Conservation (phyloP, 495 filamentous ascomycete genomes). For the Hypoxylon cercidicola region DNA sequence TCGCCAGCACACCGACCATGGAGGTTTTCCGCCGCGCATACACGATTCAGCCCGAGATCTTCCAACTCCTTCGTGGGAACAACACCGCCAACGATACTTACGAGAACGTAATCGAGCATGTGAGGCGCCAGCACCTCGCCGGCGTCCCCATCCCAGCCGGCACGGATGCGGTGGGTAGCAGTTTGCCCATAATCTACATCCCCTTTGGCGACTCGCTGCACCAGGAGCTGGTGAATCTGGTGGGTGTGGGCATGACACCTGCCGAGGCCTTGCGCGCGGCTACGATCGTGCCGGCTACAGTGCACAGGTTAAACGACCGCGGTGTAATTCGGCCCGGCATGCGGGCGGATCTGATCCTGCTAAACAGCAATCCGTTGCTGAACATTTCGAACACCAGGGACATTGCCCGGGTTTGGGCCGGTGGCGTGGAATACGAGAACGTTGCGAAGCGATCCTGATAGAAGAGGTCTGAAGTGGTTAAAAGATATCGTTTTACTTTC, state of each 20-base stretch:
- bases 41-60: constrained; percentile 30
- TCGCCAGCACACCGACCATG: constrained; percentile 48
- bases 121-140: constrained; percentile 40
- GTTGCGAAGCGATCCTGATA: constrained; percentile 7
- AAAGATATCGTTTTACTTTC: no score
- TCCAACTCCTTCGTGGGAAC: constrained; percentile 29
- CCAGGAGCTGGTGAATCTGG: constrained; percentile 42
- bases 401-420: constrained; percentile 51
- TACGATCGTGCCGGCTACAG: constrained; percentile 29
- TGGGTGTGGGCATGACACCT: constrained; percentile 35
- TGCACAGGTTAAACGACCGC: constrained; percentile 41
- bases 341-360: constrained; percentile 54
- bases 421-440: constrained; percentile 45
- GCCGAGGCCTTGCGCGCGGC: constrained; percentile 44
- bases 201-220: constrained; percentile 51
- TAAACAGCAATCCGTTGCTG: constrained; percentile 51
- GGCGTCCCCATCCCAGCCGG: constrained; percentile 50
- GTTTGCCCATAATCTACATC: constrained; percentile 57
- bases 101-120: constrained; percentile 36
- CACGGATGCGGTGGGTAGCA: constrained; percentile 46
- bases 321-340: constrained; percentile 50
- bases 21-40: constrained; percentile 42
- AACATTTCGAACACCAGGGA: constrained; percentile 51
- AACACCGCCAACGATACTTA: constrained; percentile 34
- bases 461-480: neutral